Percentiles rank a stretch among this genome's conserved stretches.
phyloP scores from a whole-genome alignment of 345 rosid genomes.

The Ricinus communis region DNA sequence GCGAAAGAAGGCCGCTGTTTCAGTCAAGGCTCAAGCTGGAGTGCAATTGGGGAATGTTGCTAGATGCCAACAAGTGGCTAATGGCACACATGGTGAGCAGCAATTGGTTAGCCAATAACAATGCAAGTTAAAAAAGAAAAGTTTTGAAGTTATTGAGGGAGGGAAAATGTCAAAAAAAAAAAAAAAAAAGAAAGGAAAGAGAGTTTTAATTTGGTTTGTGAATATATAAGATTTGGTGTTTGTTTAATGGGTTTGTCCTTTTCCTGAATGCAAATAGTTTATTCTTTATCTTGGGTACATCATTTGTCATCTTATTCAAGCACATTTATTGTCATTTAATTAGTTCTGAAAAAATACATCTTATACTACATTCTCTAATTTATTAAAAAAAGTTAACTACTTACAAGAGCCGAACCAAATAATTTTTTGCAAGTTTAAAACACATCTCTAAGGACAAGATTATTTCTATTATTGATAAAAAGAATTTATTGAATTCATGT shows the following conservation, averaged over 20 bases:
- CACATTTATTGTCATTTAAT: too few relatives aligned
- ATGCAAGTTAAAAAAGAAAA: not conserved
- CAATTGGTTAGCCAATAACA: constrained; percentile 32
- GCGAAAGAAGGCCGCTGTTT: constrained; percentile 42
- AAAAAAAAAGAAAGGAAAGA: not conserved
- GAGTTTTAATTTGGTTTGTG: constrained; percentile 7
- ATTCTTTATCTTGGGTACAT: too few relatives aligned
- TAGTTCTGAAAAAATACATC: too few relatives aligned
- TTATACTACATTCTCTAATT: too few relatives aligned
- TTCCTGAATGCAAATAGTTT: not conserved
- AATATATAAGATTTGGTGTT: constrained; percentile 16
- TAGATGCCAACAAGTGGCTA: constrained; percentile 40
- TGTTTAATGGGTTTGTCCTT: not conserved
- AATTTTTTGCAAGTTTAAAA: too few relatives aligned
- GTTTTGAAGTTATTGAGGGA: not conserved
- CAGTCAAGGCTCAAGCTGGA: constrained; percentile 22
- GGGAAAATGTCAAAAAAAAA: not conserved
- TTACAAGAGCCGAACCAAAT: too few relatives aligned
- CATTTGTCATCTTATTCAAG: too few relatives aligned
- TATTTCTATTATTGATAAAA: too few relatives aligned
- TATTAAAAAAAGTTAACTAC: too few relatives aligned
- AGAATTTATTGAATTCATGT: too few relatives aligned
- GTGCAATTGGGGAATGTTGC: constrained; percentile 27
- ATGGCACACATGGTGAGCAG: constrained; percentile 36
- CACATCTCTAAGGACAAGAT: too few relatives aligned